Conservation (phyloP, 2,329 filamentous ascomycete genomes). For the Ceratocystis huliohia region DNA sequence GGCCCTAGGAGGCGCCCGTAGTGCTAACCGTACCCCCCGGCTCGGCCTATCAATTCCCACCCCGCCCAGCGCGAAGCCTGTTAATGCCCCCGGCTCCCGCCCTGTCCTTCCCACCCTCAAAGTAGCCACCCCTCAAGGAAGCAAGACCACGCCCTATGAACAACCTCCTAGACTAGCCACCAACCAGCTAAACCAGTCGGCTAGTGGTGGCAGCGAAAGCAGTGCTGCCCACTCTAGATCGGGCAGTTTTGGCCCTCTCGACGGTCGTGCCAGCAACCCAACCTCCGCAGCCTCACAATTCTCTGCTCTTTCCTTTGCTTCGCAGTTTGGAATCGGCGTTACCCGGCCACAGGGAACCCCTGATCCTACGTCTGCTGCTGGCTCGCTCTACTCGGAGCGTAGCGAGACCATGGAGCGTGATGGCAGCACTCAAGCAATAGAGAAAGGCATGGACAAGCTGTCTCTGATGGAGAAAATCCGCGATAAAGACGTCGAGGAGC, state of each 20-base stretch:
- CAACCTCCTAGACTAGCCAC: constrained; percentile 31
- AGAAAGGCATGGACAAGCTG: constrained; percentile 61
- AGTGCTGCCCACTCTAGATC: constrained; percentile 69
- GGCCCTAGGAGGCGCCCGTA: constrained; percentile 59
- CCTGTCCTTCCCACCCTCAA: constrained; percentile 65
- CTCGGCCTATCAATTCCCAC: constrained; percentile 83
- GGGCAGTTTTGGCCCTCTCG: constrained; percentile 67
- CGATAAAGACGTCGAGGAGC: constrained; percentile 78
- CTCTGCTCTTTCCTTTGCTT: constrained; percentile 69
- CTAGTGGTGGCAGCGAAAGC: constrained; percentile 65
- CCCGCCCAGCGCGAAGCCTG: constrained; percentile 68
- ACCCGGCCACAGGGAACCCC: constrained; percentile 54
- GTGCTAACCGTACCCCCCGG: constrained; percentile 55
- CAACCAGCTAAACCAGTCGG: constrained; percentile 48
- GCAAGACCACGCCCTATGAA: constrained; percentile 58
- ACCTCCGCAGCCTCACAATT: constrained; percentile 81
- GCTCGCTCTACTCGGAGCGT: constrained; percentile 65
- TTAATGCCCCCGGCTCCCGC: constrained; percentile 36
- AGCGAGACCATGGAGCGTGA: constrained; percentile 55
- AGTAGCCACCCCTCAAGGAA: constrained; percentile 80
- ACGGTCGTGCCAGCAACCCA: constrained; percentile 66
- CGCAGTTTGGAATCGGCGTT: constrained; percentile 54
- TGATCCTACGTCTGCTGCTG: constrained; percentile 79
- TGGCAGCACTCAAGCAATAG: constrained; percentile 61
- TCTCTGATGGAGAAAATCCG: constrained; percentile 39